Conservation (phyloP, 768 basidiomycete genomes). For the Calocera viscosa region DNA sequence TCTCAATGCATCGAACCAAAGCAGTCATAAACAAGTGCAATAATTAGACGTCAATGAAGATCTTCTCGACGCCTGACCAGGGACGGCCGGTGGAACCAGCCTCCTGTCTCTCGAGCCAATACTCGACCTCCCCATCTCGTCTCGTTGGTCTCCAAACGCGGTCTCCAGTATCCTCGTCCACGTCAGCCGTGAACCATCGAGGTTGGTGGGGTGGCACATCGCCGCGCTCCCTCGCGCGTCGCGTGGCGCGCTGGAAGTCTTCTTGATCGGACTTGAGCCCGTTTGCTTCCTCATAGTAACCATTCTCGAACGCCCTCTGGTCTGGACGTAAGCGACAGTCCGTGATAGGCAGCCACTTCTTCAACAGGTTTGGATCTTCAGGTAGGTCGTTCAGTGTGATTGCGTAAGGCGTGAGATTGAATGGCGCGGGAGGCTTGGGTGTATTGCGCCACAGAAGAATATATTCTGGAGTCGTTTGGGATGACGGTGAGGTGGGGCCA, state of each 20-base stretch:
- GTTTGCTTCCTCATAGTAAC: conserved; percentile 73
- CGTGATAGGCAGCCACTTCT: conserved; percentile 67
- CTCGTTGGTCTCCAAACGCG: conserved; percentile 69
- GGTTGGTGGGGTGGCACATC: conserved; percentile 57
- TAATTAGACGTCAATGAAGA: conserved; percentile 54
- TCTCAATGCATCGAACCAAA: background rate
- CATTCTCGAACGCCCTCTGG: conserved; percentile 87
- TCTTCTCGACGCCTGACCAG: conserved; percentile 64
- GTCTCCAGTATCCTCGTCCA: conserved; percentile 80
- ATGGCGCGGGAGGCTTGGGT: conserved; percentile 67
- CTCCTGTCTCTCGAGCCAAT: conserved; percentile 69
- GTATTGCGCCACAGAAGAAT: conserved; percentile 89
- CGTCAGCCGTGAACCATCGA: conserved; percentile 75
- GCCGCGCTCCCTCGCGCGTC: conserved; percentile 66
- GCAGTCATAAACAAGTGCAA: background rate
- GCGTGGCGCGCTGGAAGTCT: conserved; percentile 63
- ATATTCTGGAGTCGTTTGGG: conserved; percentile 50
- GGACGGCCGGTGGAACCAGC: conserved; percentile 28
- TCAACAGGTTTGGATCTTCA: conserved; percentile 38
- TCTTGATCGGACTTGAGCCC: conserved; percentile 68
- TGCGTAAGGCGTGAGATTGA: conserved; percentile 91
- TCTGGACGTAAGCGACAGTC: conserved; percentile 89
- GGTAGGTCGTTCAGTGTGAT: conserved; percentile 87
- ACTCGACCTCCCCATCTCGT: conserved; percentile 46
- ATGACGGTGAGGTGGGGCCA: conserved; percentile 32